Evolutionary conservation across 192 early-diverging fungal genomes (phyloP).

Genomic region (Jimgerdemannia flammicorona): DNA sequence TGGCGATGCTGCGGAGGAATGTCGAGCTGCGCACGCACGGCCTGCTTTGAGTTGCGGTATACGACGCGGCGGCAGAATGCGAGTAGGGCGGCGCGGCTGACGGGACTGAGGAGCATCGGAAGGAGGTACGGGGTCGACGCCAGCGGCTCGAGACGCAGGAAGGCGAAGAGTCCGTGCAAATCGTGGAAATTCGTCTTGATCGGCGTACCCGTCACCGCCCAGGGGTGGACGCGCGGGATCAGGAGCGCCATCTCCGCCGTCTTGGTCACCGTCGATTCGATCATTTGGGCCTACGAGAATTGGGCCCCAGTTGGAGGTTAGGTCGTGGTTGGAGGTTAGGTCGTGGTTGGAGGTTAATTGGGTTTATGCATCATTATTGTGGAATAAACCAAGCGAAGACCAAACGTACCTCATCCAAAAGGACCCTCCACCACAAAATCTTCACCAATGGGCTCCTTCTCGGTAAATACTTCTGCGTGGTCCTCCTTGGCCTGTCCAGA

Average conservation of each 20-base stretch:
- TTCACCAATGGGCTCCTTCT: too few species aligned
- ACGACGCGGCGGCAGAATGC: constrained; percentile 33
- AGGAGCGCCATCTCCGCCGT: constrained; percentile 51
- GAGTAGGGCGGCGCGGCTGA: too few species aligned
- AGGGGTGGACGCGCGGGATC: constrained; percentile 53
- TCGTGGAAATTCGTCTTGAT: constrained; percentile 39
- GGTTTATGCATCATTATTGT: background rate
- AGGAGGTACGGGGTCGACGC: constrained; percentile 14
- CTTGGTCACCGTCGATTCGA: constrained; percentile 44
- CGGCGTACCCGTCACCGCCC: constrained; percentile 66
- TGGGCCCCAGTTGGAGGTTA: too few species aligned
- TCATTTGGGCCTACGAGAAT: constrained; percentile 51
- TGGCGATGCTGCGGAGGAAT: constrained; percentile 50
- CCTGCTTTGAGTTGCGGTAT: constrained; percentile 54
- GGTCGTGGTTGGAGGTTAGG: background rate
- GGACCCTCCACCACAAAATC: too few species aligned
- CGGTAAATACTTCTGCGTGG: background rate
- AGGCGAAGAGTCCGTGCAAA: constrained; percentile 47
- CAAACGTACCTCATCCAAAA: too few species aligned
- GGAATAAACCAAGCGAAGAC: background rate
- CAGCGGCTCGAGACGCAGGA: constrained; percentile 40
- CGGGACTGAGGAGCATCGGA: too few species aligned
- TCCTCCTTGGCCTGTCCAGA: constrained; percentile 34
- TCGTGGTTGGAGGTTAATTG: background rate
- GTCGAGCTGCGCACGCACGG: constrained; percentile 45